Evolutionary conservation across 352 stramenopile species (phyloP).

Genomic region (Chrysophaeum taylorii): DNA sequence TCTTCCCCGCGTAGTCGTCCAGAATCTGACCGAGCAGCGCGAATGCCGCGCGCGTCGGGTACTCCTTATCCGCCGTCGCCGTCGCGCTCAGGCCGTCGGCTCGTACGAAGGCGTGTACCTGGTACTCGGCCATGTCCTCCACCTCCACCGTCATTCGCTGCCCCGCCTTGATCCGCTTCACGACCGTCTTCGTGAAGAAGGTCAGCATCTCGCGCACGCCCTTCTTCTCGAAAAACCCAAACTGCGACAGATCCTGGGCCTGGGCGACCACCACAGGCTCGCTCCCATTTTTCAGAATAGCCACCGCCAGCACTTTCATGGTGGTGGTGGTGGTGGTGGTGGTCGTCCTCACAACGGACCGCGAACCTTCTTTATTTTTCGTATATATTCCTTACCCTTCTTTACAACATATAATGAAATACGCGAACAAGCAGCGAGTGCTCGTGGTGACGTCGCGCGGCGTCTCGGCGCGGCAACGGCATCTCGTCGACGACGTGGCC

Average conservation of each 20-base stretch:
- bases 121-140: conserved; percentile 78
- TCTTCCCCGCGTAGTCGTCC: conserved; percentile 79
- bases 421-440: conserved; percentile 55
- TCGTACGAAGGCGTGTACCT: conserved; percentile 94
- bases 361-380: too few species aligned
- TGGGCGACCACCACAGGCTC: conserved; percentile 55
- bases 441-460: conserved; percentile 46
- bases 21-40: conserved; percentile 87
- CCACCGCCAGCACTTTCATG: conserved; percentile 65
- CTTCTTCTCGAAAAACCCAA: conserved; percentile 63
- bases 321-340: too few species aligned
- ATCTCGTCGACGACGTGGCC: conserved; percentile 94
- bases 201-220: conserved; percentile 91
- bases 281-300: conserved; percentile 45
- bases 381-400: conserved; percentile 19
- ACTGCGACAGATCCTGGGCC: conserved; percentile 56
- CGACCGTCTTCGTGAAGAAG: conserved; percentile 98
- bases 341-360: conserved; percentile 16
- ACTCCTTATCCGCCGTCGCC: conserved; percentile 93
- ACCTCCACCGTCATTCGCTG: conserved; percentile 95
- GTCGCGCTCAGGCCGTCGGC: conserved; percentile 87
- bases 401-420: too few species aligned
- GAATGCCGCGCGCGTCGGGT: conserved; percentile 93
- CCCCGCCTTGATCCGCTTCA: conserved; percentile 85
- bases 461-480: conserved; percentile 78